A percentile compares a stretch with the other conserved stretches of the same genome.
phyloP scores from a whole-genome alignment of 2,329 filamentous ascomycete genomes.

The Waltergamsia citrina region DNA sequence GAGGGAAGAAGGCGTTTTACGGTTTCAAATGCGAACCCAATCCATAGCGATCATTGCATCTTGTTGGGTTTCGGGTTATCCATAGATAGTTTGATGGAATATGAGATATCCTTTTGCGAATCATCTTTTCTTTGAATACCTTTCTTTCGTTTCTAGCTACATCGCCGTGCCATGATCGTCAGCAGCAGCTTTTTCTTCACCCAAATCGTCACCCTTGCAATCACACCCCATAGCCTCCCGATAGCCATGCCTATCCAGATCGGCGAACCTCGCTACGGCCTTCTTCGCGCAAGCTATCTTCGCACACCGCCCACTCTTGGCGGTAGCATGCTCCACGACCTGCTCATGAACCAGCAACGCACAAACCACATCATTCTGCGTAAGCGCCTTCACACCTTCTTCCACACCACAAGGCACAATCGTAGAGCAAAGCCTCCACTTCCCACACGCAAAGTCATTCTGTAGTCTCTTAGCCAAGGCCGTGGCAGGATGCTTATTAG shows the following conservation, averaged over 20 bases:
- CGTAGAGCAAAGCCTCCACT: constrained; percentile 44
- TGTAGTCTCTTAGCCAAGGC: constrained; percentile 56
- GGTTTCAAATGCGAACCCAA: neutral
- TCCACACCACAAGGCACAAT: constrained; percentile 30
- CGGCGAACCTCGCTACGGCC: constrained; percentile 39
- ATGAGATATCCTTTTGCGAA: no score
- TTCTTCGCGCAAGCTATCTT: constrained; percentile 57
- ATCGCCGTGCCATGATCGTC: neutral
- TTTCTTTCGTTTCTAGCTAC: no score
- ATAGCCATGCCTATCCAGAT: constrained; percentile 34
- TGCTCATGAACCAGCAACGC: constrained; percentile 68
- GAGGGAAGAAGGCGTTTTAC: no score
- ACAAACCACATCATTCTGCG: constrained; percentile 49
- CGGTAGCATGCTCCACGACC: constrained; percentile 52
- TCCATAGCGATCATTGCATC: no score
- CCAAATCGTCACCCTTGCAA: neutral
- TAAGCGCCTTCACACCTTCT: constrained; percentile 25
- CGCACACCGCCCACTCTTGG: constrained; percentile 61
- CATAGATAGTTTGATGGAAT: no score
- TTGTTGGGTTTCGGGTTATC: no score
- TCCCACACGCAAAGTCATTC: constrained; percentile 53
- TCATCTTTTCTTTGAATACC: no score
- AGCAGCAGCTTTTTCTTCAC: neutral
- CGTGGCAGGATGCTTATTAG: constrained; percentile 77
- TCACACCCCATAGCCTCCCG: constrained; percentile 1